These are phyloP conservation scores for Amborella trichopoda DNA, from an alignment of 164 flowering plant species.

Conservation along the genomic window DNA sequence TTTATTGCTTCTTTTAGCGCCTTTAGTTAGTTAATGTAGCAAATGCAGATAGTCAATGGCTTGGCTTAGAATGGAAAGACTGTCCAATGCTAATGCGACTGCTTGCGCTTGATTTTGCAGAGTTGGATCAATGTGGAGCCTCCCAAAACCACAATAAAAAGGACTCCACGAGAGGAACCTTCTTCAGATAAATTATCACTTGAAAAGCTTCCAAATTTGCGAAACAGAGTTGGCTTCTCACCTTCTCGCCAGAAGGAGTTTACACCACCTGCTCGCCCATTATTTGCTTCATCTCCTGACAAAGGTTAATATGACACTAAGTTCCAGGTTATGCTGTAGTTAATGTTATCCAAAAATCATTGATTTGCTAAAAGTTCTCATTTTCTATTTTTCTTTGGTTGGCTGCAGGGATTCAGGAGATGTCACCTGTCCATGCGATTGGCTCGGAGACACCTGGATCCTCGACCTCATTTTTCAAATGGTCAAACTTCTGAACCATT, in stretches of 20 bases:
- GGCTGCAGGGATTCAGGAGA: conserved; percentile 23
- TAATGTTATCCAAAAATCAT: no score
- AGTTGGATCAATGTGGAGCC: conserved; percentile 72
- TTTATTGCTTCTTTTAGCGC: no score
- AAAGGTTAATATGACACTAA: no score
- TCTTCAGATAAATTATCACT: conserved; percentile 18
- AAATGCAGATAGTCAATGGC: no score
- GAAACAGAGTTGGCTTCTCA: conserved; percentile 13
- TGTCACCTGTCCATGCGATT: conserved; percentile 15
- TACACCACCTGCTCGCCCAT: conserved; percentile 13
- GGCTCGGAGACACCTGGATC: conserved; percentile 15
- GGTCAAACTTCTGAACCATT: conserved; percentile 15
- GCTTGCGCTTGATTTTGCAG: conserved; percentile 29
- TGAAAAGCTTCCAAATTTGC: conserved; percentile 11
- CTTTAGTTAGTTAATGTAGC: no score
- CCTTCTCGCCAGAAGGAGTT: conserved; percentile 7
- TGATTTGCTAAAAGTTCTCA: no score
- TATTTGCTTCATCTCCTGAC: conserved; percentile 8
- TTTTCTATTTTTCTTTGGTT: no score
- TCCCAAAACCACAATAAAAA: conserved; percentile 69
- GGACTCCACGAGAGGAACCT: conserved; percentile 39
- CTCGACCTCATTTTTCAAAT: conserved; percentile 20
- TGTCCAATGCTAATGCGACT: not conserved
- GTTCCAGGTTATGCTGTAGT: no score
- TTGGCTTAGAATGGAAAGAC: no score